phyloP scores from a whole-genome alignment of 768 basidiomycete genomes.

The Leccinum disarticulatum region DNA sequence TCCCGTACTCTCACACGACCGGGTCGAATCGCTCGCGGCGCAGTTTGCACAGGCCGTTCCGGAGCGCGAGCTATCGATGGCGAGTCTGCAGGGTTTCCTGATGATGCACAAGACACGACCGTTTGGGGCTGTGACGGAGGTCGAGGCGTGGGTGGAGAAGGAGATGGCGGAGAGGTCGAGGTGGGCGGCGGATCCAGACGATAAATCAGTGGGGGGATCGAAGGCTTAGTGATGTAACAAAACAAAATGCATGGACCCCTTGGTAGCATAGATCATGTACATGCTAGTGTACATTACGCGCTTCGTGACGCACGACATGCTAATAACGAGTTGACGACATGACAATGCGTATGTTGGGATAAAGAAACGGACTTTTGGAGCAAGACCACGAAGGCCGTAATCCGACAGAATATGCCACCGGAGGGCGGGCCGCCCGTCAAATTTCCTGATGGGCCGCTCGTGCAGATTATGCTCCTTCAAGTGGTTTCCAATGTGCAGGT shows the following conservation, averaged over 20 bases:
- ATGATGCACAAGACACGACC: conserved; percentile 69
- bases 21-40: conserved; percentile 48
- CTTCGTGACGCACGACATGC: background rate
- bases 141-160: conserved; percentile 50
- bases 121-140: conserved; percentile 48
- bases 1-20: conserved; percentile 40
- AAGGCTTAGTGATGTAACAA: background rate
- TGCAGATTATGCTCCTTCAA: no score
- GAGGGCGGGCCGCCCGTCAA: no score
- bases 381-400: no score
- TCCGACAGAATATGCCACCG: background rate
- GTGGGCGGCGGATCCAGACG: background rate
- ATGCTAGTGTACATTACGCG: background rate
- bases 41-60: conserved; percentile 57
- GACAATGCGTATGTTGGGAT: background rate
- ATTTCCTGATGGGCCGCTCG: background rate
- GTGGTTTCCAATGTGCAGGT: no score
- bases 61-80: conserved; percentile 42
- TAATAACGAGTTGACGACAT: background rate
- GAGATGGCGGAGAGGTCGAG: conserved; percentile 28
- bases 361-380: background rate
- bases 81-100: conserved; percentile 55
- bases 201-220: background rate
- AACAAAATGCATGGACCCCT: background rate
- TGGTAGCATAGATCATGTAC: background rate